These are phyloP conservation scores for Ogataea haglerorum DNA, from an alignment of 805 yeast species.

Conservation along the genomic window DNA sequence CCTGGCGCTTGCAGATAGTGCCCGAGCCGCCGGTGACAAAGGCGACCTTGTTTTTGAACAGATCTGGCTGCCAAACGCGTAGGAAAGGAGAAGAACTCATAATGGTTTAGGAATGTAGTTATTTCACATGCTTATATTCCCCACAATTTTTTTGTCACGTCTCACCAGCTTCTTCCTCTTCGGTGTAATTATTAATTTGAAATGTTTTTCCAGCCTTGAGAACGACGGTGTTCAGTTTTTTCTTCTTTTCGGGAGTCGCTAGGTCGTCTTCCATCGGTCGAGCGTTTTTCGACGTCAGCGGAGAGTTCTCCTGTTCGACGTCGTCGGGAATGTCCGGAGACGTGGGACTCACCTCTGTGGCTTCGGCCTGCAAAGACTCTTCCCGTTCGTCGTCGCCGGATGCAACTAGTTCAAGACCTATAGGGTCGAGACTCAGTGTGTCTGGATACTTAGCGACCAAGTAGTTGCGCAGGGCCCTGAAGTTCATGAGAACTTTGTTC, in stretches of 20 bases:
- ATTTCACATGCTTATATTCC: constrained; percentile 8
- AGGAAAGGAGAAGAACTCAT: constrained; percentile 8
- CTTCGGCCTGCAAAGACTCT: constrained; percentile 13
- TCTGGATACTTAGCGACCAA: constrained; percentile 17
- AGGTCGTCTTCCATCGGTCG: constrained; percentile 11
- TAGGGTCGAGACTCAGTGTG: constrained; percentile 15
- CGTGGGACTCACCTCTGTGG: constrained; percentile 20
- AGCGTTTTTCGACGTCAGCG: constrained; percentile 10
- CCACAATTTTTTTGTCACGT: constrained; percentile 5
- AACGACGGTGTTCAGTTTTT: constrained; percentile 19
- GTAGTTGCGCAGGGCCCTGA: constrained; percentile 21
- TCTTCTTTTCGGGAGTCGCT: constrained; percentile 20
- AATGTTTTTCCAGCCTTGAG: constrained; percentile 20
- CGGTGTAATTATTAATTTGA: constrained; percentile 10
- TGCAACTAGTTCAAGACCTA: constrained; percentile 22
- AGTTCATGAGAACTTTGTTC: constrained; percentile 19
- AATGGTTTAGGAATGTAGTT: not conserved
- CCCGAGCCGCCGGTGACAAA: constrained; percentile 97
- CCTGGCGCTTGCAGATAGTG: constrained; percentile 87
- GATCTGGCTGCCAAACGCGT: constrained; percentile 46
- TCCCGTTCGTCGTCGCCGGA: constrained; percentile 2
- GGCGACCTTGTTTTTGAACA: constrained; percentile 81
- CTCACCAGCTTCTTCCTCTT: constrained; percentile 6
- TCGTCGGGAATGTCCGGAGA: constrained; percentile 20
- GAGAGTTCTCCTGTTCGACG: constrained; percentile 6